Base-by-base conservation (phyloP, 306 rosid genomes). In the Pyrus betulifolia region DNA sequence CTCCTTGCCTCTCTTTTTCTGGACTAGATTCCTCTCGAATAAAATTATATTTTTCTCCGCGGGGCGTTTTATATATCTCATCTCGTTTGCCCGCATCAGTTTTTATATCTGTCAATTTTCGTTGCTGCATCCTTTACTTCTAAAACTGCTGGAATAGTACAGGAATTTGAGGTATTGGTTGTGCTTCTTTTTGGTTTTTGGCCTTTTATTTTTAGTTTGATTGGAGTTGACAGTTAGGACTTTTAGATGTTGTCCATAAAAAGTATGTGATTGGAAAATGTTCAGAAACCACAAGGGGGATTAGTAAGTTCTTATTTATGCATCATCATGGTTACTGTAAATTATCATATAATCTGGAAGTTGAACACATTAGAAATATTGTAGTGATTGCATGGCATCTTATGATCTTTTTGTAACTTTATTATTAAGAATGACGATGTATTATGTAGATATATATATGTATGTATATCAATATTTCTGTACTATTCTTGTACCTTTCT, bases 1-100 rank as follows among this genome's bases (percentile, higher is more conserved):
- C 70, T 72, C 85, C 74, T 71, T 82, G 55, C 55, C 55, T 80
- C 27, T 70, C 65, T 67, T 51, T 46, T 72, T 60, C 69, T 49
- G 18, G 52, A 60, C n/a, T 69, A 54, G 52, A 67, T 68, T 74
- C 64, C 58, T 45, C 31, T 78, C 74, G 27, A 42, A 75, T 23
- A 49, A 23, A 74, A 73, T 61, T 65, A 70, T 80, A 69, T 12
- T 23, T 62, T 17, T 74, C 45, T 68, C 25, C 0, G 17, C 22
- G 3, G 55, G 38, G 61, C 62, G 44, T 70, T 11, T 25, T 15
- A 30, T 21, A 21, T 64, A 27, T 74, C 42, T 38, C 40, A 11
- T 46, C 42, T 69, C 55, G 71, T 35, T 72, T 40, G 19, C 73
- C 19, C 12, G 14, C 1, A 11, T 28, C 40, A 10, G 7, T 19